These are phyloP conservation scores for Passiflora organensis DNA, from an alignment of 345 rosid species.

Conservation along the genomic window DNA sequence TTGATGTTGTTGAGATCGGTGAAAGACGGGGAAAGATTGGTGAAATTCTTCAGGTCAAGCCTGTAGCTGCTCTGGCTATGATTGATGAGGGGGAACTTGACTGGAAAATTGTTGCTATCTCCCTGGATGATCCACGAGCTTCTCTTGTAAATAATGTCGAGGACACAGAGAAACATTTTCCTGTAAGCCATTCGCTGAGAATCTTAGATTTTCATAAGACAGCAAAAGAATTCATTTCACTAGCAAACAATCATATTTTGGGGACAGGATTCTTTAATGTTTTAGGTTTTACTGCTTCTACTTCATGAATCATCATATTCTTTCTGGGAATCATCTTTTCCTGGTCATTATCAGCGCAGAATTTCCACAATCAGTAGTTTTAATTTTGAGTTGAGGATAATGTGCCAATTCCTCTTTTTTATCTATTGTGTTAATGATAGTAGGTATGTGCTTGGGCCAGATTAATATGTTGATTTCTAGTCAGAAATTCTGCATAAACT, in stretches of 20 bases:
- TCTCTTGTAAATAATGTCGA: slow-evolving; percentile 82
- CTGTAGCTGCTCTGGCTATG: slow-evolving; percentile 89
- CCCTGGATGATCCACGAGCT: slow-evolving; percentile 93
- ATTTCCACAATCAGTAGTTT: not conserved
- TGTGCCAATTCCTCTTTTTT: not conserved
- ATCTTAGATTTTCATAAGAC: too few species aligned
- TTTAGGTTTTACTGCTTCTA: too few species aligned
- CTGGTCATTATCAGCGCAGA: too few species aligned
- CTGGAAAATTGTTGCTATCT: slow-evolving; percentile 94
- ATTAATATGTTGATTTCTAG: not conserved
- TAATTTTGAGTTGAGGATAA: not conserved
- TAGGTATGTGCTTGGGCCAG: too few species aligned
- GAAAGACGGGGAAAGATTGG: slow-evolving; percentile 61
- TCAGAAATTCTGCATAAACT: not conserved
- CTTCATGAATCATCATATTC: not conserved
- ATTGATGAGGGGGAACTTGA: slow-evolving; percentile 98
- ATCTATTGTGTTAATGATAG: too few species aligned
- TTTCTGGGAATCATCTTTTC: not conserved
- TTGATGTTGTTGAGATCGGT: slow-evolving; percentile 96
- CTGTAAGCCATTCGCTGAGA: slow-evolving; percentile 32
- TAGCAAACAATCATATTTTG: too few species aligned
- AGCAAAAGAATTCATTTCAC: too few species aligned
- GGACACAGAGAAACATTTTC: slow-evolving; percentile 90
- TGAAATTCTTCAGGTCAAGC: slow-evolving; percentile 74
- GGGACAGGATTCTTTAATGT: too few species aligned